Conservation (phyloP, 768 basidiomycete genomes). For the Calvatia gigantea region DNA sequence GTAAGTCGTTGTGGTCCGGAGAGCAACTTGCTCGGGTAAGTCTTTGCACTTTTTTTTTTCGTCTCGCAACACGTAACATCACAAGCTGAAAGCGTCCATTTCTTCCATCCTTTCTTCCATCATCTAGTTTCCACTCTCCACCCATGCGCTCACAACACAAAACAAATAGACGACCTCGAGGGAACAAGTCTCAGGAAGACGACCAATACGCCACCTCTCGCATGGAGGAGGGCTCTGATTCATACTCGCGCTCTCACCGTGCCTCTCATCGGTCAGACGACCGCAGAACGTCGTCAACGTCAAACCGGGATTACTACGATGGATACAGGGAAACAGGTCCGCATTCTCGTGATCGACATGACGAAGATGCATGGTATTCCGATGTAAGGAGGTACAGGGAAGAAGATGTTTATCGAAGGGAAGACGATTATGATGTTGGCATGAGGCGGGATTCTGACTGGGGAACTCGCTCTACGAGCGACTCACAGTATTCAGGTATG, state of each 20-base stretch:
- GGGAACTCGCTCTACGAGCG: constrained; percentile 30
- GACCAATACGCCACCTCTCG: constrained; percentile 45
- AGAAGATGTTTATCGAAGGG: constrained; percentile 43
- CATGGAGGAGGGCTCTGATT: constrained; percentile 50
- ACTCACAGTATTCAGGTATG: constrained; percentile 38
- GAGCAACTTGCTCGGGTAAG: constrained; percentile 19
- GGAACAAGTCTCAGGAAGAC: constrained; percentile 46
- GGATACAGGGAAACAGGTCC: constrained; percentile 53
- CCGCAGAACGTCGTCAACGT: constrained; percentile 42
- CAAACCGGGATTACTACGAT: constrained; percentile 40
- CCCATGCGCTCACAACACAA: constrained; percentile 43
- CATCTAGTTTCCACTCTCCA: constrained; percentile 19
- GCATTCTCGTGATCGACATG: constrained; percentile 49
- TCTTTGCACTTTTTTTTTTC: constrained; percentile 32
- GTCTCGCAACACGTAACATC: constrained; percentile 30
- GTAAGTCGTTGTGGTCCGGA: background rate
- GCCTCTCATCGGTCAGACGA: constrained; percentile 45
- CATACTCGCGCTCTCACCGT: constrained; percentile 48
- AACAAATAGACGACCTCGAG: constrained; percentile 47
- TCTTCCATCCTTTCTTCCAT: constrained; percentile 18
- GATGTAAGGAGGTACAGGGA: constrained; percentile 46
- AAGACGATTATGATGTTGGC: constrained; percentile 43
- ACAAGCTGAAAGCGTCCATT: constrained; percentile 15
- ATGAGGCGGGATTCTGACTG: constrained; percentile 47
- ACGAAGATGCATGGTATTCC: constrained; percentile 50